A percentile compares a stretch with the other conserved stretches of the same genome.
Evolutionary conservation across 352 stramenopile genomes (phyloP).

Genomic region (Phytophthora pseudosyringae): DNA sequence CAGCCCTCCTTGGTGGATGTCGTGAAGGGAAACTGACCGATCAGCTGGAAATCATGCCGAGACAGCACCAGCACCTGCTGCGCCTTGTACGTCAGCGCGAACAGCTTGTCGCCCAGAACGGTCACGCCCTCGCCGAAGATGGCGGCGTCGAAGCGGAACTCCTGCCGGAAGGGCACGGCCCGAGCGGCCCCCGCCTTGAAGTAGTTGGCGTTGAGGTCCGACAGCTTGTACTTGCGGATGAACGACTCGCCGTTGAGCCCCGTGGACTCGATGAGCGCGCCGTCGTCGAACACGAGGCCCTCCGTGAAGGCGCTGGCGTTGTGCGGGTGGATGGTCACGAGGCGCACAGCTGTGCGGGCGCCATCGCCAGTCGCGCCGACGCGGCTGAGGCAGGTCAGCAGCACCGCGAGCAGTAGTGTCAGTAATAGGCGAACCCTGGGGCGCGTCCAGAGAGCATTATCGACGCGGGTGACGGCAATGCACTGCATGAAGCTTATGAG

Average conservation of each 20-base stretch:
- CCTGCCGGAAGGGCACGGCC: conserved; percentile 35
- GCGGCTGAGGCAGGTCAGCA: conserved; percentile 11
- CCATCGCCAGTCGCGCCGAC: conserved; percentile 7
- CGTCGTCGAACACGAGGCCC: conserved; percentile 70
- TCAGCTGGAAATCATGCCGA: conserved; percentile 55
- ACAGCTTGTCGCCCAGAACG: conserved; percentile 74
- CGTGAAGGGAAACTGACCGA: conserved; percentile 57
- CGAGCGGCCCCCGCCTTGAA: conserved; percentile 19
- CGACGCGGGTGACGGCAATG: not conserved
- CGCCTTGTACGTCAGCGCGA: conserved; percentile 84
- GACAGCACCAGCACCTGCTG: conserved; percentile 71
- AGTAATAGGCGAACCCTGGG: conserved; percentile 22
- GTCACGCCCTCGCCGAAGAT: conserved; percentile 87
- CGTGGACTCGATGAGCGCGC: conserved; percentile 76
- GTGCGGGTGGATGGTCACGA: conserved; percentile 75
- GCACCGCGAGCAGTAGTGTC: conserved; percentile 14
- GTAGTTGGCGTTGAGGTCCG: conserved; percentile 21
- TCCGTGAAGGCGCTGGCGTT: conserved; percentile 76
- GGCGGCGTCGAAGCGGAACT: conserved; percentile 62
- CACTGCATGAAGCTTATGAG: not conserved
- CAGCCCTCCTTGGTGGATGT: conserved; percentile 89
- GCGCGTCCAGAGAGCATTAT: conserved; percentile 5
- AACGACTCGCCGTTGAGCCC: conserved; percentile 68
- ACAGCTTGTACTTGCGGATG: conserved; percentile 71
- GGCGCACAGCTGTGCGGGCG: conserved; percentile 44